phyloP scores from a whole-genome alignment of 306 rosid genomes.

The Corylus avellana region DNA sequence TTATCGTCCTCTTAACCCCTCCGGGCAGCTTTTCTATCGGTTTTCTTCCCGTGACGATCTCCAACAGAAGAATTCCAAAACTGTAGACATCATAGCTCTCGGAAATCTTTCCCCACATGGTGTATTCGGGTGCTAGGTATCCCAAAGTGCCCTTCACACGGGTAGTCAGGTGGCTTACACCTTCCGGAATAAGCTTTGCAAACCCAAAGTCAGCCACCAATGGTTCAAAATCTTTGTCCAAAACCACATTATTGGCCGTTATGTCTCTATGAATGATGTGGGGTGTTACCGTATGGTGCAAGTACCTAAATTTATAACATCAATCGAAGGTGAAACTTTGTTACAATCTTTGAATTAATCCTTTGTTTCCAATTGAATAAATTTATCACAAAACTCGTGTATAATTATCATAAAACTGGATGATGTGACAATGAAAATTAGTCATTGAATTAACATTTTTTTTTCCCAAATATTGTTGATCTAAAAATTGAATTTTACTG shows the following conservation, averaged over 20 bases:
- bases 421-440: no score
- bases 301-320: conserved; percentile 49
- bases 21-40: conserved; percentile 81
- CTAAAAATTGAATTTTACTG: no score
- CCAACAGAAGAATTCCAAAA: conserved; percentile 75
- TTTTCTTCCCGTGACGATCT: conserved; percentile 74
- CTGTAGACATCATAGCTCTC: conserved; percentile 86
- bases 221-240: conserved; percentile 74
- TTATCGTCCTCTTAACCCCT: conserved; percentile 74
- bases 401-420: no score
- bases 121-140: conserved; percentile 87
- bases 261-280: conserved; percentile 86
- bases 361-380: neutral
- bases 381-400: no score
- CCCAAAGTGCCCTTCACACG: conserved; percentile 90
- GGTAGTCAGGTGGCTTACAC: conserved; percentile 88
- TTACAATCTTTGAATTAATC: neutral
- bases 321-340: neutral
- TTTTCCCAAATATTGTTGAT: no score
- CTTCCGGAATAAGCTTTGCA: conserved; percentile 89
- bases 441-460: no score
- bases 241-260: conserved; percentile 83
- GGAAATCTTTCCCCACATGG: conserved; percentile 96
- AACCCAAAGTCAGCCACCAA: conserved; percentile 88
- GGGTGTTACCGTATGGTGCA: conserved; percentile 81